A percentile compares a stretch with the other conserved stretches of the same genome.
These are phyloP conservation scores for Myrmaecium sp. DNA, from an alignment of 2,329 filamentous ascomycete genomes.

Conservation along the genomic window DNA sequence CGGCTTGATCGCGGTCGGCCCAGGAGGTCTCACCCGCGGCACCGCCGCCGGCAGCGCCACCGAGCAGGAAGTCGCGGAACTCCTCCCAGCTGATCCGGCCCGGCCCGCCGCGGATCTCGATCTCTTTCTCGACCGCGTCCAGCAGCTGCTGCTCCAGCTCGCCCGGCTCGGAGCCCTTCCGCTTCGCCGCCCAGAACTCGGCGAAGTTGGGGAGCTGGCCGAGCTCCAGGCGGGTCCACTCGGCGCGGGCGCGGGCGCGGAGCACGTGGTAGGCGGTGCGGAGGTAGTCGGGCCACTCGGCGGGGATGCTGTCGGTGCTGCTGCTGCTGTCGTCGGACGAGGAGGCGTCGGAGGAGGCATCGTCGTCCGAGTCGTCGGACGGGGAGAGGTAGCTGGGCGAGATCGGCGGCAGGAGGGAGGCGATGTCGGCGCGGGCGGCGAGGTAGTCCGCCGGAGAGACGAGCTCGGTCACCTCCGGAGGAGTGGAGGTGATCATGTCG, in stretches of 20 bases:
- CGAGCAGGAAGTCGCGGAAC: conserved; percentile 59
- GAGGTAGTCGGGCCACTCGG: background rate
- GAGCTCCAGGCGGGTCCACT: no score
- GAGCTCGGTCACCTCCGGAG: background rate
- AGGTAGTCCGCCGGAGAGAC: background rate
- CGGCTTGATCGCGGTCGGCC: conserved; percentile 2
- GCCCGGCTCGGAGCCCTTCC: conserved; percentile 1
- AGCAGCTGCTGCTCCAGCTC: conserved; percentile 31
- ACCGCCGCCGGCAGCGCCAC: no score
- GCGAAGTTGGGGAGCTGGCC: no score
- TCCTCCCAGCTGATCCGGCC: conserved; percentile 64
- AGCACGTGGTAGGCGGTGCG: conserved; percentile 1
- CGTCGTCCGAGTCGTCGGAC: background rate
- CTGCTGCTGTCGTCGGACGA: background rate
- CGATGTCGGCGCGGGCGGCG: background rate
- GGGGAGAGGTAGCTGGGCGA: background rate
- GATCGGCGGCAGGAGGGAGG: background rate
- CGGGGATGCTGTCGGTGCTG: background rate
- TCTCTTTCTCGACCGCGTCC: conserved; percentile 50
- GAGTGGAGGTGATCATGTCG: conserved; percentile 21
- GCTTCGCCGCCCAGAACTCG: no score
- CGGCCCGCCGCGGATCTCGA: conserved; percentile 55
- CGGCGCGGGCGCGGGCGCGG: background rate
- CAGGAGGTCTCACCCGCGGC: no score
- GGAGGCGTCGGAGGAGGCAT: background rate